Percentiles rank a stretch among this genome's conserved stretches.
Conservation (phyloP, 805 yeast species). For the Ogataea wickerhamii region DNA sequence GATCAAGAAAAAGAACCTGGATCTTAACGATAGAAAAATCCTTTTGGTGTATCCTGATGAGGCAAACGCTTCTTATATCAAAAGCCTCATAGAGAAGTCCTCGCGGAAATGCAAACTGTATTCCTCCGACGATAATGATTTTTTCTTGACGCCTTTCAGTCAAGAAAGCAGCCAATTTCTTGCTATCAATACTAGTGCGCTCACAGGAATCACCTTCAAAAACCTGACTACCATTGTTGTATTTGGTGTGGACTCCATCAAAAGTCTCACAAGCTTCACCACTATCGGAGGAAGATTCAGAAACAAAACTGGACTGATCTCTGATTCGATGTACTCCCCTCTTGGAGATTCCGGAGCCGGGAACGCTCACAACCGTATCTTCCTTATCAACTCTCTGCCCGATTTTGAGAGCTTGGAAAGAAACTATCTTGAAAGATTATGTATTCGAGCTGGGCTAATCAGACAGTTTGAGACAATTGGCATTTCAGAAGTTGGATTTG, state of each 20-base stretch:
- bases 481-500: slow-evolving; percentile 18
- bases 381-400: slow-evolving; percentile 18
- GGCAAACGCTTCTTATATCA: slow-evolving; percentile 15
- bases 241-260: slow-evolving; percentile 32
- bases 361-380: slow-evolving; percentile 5
- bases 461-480: slow-evolving; percentile 22
- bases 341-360: slow-evolving; percentile 9
- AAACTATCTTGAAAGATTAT: slow-evolving; percentile 29
- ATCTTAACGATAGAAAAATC: slow-evolving; percentile 10
- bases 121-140: slow-evolving; percentile 12
- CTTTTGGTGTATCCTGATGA: slow-evolving; percentile 30
- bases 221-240: slow-evolving; percentile 26
- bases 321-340: slow-evolving; percentile 12
- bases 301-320: slow-evolving; percentile 16
- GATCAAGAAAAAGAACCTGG: slow-evolving; percentile 9
- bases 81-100: slow-evolving; percentile 11
- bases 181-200: slow-evolving; percentile 21
- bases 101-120: slow-evolving; percentile 13
- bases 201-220: slow-evolving; percentile 28
- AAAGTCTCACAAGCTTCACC: slow-evolving; percentile 20
- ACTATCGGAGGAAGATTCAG: slow-evolving; percentile 29
- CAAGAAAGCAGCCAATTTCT: slow-evolving; percentile 16
- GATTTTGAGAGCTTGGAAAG: slow-evolving; percentile 31
- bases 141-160: slow-evolving; percentile 8
- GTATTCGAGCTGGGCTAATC: slow-evolving; percentile 27